Conservation (phyloP, 164 flowering plant species). For the Tetrastigma voinierianum region DNA sequence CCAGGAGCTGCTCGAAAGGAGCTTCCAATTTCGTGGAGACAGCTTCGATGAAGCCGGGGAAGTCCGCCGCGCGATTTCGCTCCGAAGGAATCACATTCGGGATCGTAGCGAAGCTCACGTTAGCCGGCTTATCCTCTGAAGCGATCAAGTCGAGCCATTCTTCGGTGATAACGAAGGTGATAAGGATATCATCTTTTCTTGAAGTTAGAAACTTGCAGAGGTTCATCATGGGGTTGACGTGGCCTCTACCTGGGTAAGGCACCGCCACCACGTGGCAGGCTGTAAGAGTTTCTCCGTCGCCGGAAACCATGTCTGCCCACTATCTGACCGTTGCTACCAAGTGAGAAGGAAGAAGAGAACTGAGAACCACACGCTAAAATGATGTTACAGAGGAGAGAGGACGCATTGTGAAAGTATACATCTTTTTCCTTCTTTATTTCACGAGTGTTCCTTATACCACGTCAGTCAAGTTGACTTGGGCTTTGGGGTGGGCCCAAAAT, state of each 20-base stretch:
- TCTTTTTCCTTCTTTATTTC: too few relatives aligned
- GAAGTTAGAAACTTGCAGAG: constrained; percentile 47
- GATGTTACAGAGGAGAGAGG: too few relatives aligned
- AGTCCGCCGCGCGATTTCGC: constrained; percentile 7
- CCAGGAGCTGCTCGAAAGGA: constrained; percentile 12
- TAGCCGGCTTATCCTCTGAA: constrained; percentile 31
- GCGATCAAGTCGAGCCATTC: constrained; percentile 71
- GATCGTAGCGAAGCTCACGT: constrained; percentile 37
- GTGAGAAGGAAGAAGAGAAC: too few relatives aligned
- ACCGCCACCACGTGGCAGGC: constrained; percentile 41
- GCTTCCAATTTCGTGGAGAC: constrained; percentile 15
- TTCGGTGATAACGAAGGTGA: constrained; percentile 73
- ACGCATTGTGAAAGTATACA: too few relatives aligned
- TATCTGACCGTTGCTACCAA: too few relatives aligned
- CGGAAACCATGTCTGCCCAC: too few relatives aligned
- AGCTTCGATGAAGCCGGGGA: constrained; percentile 12
- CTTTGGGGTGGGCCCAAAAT: too few relatives aligned
- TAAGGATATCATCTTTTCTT: constrained; percentile 5
- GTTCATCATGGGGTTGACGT: constrained; percentile 67
- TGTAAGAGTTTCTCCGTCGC: too few relatives aligned
- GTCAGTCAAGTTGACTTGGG: too few relatives aligned
- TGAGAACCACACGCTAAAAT: too few relatives aligned
- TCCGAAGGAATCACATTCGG: constrained; percentile 15
- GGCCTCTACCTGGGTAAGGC: constrained; percentile 66
- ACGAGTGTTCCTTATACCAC: too few relatives aligned